Evolutionary conservation across 495 filamentous ascomycete genomes (phyloP), one percentile per base, ranked within the genome.

Genomic region (Neurospora sublineolata): DNA sequence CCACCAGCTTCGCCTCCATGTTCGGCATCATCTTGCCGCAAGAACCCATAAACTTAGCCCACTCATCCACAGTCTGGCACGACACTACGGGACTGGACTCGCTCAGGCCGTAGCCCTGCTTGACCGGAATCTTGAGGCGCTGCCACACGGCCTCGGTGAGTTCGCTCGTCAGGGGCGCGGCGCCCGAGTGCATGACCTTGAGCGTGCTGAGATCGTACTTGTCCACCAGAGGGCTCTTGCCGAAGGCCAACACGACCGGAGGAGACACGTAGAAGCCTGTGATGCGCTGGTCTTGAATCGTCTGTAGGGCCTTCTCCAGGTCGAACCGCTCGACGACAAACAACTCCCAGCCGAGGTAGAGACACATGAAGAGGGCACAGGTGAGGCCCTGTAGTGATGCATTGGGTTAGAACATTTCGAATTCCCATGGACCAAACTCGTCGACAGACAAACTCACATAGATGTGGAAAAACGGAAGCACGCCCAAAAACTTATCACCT

Each of bases 401-500:
- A 33, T 52, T 1, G 11, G 23, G 46, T 67, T 10, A 46, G 58
- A 44, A 36, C 33, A 36, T 36, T 46, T 69, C 1, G 68, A 68
- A 18, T 72, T 42, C 27, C 7, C 23, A 3, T 4, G 8, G n/a
- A 46, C 16, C 18, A 14, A 67, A 8, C 10, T 52, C 4, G 44
- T 27, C 23, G 12, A 33, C 9, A 8, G 37, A 30, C 7, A n/a
- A 52, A 71, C 74, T 76, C 79, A 92, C 92, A 76, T 97, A 98
- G 72, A 90, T 95, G 80, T 98, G 94, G 82, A 94, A 97, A 78
- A 99, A 97, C 0, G 95, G 86, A n/a, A 97, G 76, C 72, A 97
- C 90, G 2, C 90, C 93, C 46, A 97, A 76, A 23, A 95, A 78
- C 23, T 84, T 87, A 76, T 96, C 93, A 2, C 91, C 90, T 52